Evolutionary conservation across 208 protist species (phyloP).

Genomic region (Phytomonas sp.): DNA sequence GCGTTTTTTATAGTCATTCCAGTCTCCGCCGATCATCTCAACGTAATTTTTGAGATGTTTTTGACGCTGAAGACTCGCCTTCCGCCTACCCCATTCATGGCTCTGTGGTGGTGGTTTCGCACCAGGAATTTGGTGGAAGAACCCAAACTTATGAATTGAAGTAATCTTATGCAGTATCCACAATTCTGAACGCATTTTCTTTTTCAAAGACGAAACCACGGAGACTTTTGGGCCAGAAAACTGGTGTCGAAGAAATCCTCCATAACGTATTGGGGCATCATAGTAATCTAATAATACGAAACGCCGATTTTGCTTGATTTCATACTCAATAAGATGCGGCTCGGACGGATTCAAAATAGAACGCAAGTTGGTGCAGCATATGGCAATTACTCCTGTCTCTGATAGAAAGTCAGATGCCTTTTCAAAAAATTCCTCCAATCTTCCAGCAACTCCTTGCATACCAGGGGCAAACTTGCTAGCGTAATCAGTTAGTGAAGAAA

Average conservation of each 20-base stretch:
- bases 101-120: conserved; percentile 51
- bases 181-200: conserved; percentile 71
- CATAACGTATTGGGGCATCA: conserved; percentile 52
- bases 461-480: conserved; percentile 40
- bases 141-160: conserved; percentile 63
- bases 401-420: conserved; percentile 39
- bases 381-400: conserved; percentile 62
- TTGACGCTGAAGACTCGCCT: conserved; percentile 19
- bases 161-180: conserved; percentile 83
- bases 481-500: conserved; percentile 26
- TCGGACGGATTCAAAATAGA: conserved; percentile 52
- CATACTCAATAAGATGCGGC: conserved; percentile 83
- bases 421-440: conserved; percentile 82
- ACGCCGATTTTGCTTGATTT: conserved; percentile 78
- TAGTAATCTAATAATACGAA: conserved; percentile 90
- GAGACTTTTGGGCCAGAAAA: conserved; percentile 18
- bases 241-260: conserved; percentile 19
- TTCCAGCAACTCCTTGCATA: conserved; percentile 41
- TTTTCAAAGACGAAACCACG: conserved; percentile 10
- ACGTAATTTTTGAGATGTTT: conserved; percentile 45
- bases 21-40: conserved; percentile 70
- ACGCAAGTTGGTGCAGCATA: conserved; percentile 79
- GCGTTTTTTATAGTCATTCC: conserved; percentile 76
- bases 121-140: conserved; percentile 81
- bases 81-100: conserved; percentile 13